A percentile compares a stretch with the other conserved stretches of the same genome.
phyloP scores from a whole-genome alignment of 768 basidiomycete genomes.

The Boletus huronensis region DNA sequence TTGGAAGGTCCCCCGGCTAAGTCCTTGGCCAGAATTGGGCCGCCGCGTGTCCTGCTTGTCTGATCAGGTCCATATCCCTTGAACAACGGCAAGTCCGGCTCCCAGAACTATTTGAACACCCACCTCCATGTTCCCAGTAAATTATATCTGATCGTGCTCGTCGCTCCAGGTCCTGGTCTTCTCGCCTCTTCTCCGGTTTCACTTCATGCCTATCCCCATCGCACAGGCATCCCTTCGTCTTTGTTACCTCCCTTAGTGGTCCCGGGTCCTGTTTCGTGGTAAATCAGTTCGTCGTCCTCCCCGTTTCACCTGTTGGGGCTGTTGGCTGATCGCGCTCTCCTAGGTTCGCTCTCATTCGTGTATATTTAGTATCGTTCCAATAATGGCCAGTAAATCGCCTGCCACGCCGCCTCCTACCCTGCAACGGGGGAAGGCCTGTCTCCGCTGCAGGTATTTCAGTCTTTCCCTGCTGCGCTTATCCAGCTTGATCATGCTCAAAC shows the following conservation, averaged over 20 bases:
- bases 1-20: slow-evolving; percentile 19
- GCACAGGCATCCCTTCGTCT: slow-evolving; percentile 15
- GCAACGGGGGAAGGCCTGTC: slow-evolving; percentile 68
- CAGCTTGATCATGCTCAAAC: slow-evolving; percentile 13
- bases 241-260: slow-evolving; percentile 2
- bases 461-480: not conserved
- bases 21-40: slow-evolving; percentile 22
- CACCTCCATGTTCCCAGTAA: slow-evolving; percentile 28
- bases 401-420: slow-evolving; percentile 39
- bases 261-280: not conserved
- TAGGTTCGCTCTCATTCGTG: slow-evolving; percentile 25
- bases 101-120: slow-evolving; percentile 31
- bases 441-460: slow-evolving; percentile 59
- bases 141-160: slow-evolving; percentile 27
- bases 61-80: slow-evolving; percentile 27
- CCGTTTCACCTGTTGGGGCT: not conserved
- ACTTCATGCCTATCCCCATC: slow-evolving; percentile 31
- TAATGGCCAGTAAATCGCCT: slow-evolving; percentile 34
- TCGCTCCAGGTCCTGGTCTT: not conserved
- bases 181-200: not conserved
- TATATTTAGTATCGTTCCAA: slow-evolving; percentile 37
- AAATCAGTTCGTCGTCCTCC: slow-evolving; percentile 6
- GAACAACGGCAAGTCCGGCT: slow-evolving; percentile 22
- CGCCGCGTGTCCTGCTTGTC: slow-evolving; percentile 27
- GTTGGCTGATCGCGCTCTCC: not conserved